A percentile compares a stretch with the other conserved stretches of the same genome.
Conservation (phyloP, 768 basidiomycete species). For the Rhizopogon rudus region DNA sequence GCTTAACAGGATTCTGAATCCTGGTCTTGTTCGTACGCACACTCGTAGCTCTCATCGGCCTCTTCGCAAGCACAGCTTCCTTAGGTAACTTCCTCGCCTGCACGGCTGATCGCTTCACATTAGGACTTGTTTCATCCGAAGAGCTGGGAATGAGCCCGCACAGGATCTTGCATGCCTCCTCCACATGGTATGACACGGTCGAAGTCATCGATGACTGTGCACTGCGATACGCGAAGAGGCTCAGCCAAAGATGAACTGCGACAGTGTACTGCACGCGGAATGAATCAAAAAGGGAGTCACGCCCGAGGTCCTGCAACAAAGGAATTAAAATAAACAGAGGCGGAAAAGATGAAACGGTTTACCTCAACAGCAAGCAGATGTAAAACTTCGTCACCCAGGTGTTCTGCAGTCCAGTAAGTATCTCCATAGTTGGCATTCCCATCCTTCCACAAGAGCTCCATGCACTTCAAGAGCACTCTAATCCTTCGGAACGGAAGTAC, state of each 20-base stretch:
- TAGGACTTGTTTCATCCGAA: conserved; percentile 17
- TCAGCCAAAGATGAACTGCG: conserved; percentile 59
- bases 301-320: conserved; percentile 21
- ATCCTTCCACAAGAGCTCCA: conserved; percentile 42
- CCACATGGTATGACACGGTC: conserved; percentile 46
- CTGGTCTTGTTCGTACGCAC: conserved; percentile 16
- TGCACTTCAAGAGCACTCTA: conserved; percentile 46
- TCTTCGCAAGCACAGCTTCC: not conserved
- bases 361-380: conserved; percentile 40
- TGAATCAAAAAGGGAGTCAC: conserved; percentile 21
- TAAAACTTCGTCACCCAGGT: conserved; percentile 38
- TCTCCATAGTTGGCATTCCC: conserved; percentile 17
- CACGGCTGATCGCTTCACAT: conserved; percentile 9
- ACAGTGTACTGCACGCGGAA: conserved; percentile 46
- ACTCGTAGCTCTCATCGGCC: conserved; percentile 6
- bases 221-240: conserved; percentile 63
- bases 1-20: conserved; percentile 37
- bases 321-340: not conserved
- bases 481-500: conserved; percentile 56
- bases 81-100: conserved; percentile 36
- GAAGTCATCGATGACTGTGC: conserved; percentile 38
- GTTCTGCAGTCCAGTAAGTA: conserved; percentile 27
- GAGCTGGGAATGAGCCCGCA: conserved; percentile 27
- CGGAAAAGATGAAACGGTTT: not conserved
- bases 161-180: conserved; percentile 48